These are phyloP conservation scores for Alternaria ethzedia DNA, from an alignment of 2,329 filamentous ascomycete species.

Conservation along the genomic window DNA sequence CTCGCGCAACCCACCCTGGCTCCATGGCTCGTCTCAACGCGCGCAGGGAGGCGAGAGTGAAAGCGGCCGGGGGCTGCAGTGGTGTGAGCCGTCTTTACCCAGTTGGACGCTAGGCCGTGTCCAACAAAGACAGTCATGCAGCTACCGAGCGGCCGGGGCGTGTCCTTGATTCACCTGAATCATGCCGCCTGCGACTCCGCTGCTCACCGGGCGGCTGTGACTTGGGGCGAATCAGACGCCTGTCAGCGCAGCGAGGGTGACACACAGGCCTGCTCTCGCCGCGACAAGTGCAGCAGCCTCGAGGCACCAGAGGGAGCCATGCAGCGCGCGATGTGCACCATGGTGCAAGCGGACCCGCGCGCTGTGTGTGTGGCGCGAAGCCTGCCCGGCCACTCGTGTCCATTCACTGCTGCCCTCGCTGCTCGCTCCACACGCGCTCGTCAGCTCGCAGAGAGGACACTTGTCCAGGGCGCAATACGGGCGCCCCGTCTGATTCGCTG, in stretches of 20 bases:
- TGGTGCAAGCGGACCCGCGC: slow-evolving; percentile 11
- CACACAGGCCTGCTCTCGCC: slow-evolving; percentile 36
- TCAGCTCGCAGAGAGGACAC: slow-evolving; percentile 29
- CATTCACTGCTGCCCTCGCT: slow-evolving; percentile 4
- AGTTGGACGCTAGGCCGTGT: slow-evolving; percentile 17
- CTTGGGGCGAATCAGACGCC: slow-evolving; percentile 23
- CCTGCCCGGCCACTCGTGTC: slow-evolving; percentile 15
- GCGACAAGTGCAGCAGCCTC: slow-evolving; percentile 39
- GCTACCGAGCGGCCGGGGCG: slow-evolving; percentile 27
- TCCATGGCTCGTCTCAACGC: slow-evolving; percentile 16
- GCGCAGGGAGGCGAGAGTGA: slow-evolving; percentile 35
- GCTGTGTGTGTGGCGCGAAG: slow-evolving; percentile 19
- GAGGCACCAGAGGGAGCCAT: slow-evolving; percentile 20
- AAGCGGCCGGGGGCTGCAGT: slow-evolving; percentile 23
- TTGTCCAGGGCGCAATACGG: slow-evolving; percentile 15
- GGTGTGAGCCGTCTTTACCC: slow-evolving; percentile 26
- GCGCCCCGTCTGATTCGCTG: not conserved
- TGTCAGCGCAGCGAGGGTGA: slow-evolving; percentile 25
- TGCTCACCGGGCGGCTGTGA: slow-evolving; percentile 33
- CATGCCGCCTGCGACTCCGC: slow-evolving; percentile 29
- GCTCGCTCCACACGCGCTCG: slow-evolving; percentile 27
- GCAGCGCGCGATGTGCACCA: not conserved
- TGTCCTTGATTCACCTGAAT: slow-evolving; percentile 35
- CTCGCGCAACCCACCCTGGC: slow-evolving; percentile 28
- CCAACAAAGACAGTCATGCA: slow-evolving; percentile 31